Conservation (phyloP, 768 basidiomycete species). For the Lactifluus piperatus region DNA sequence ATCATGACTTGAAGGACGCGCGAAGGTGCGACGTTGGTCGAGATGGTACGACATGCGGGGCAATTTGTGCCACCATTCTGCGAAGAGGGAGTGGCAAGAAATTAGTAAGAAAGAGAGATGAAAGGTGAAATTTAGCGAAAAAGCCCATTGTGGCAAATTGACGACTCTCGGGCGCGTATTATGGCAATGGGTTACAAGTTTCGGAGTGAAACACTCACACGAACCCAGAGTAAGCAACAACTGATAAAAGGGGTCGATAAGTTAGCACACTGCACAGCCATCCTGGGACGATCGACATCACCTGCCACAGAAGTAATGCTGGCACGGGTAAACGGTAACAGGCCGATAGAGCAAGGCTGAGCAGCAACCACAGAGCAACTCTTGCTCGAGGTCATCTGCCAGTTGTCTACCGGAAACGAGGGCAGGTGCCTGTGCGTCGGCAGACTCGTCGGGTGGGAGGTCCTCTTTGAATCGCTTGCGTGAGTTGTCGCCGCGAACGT, state of each 20-base stretch:
- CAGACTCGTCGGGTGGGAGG: constrained; percentile 7
- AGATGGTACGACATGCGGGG: constrained; percentile 68
- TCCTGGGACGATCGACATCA: constrained; percentile 26
- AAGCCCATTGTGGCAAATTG: not conserved
- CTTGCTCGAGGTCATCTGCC: constrained; percentile 56
- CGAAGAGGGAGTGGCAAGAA: not conserved
- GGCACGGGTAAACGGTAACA: constrained; percentile 75
- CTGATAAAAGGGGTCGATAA: constrained; percentile 30
- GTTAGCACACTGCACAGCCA: not conserved
- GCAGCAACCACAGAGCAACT: constrained; percentile 82
- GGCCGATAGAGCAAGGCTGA: constrained; percentile 74
- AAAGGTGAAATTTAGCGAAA: constrained; percentile 14
- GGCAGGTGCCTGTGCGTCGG: constrained; percentile 8
- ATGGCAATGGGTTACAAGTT: not conserved
- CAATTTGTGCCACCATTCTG: constrained; percentile 83
- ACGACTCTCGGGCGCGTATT: not conserved
- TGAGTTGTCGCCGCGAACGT: constrained; percentile 4
- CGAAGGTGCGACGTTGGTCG: constrained; percentile 61
- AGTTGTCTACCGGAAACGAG: constrained; percentile 30
- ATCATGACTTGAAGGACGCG: constrained; percentile 65
- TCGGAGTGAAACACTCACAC: constrained; percentile 43
- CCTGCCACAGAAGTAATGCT: constrained; percentile 91
- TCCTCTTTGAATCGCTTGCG: constrained; percentile 19
- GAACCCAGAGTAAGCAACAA: constrained; percentile 77
- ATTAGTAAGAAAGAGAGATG: constrained; percentile 3